phyloP scores from a whole-genome alignment of 2,329 filamentous ascomycete genomes.

The Bipolaris zeicola region DNA sequence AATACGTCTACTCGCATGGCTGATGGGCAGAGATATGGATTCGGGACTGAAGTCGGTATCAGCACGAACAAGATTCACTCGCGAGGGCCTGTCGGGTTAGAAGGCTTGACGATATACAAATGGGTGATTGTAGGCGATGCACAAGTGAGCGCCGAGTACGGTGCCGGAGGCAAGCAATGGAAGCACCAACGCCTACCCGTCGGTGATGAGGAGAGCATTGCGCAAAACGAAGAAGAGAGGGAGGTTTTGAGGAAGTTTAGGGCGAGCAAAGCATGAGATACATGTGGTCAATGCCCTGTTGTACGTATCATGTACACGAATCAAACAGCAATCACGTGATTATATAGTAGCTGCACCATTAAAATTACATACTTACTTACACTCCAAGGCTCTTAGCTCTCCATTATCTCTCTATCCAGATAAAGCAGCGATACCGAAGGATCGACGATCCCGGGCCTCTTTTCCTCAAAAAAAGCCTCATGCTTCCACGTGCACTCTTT shows the following conservation, averaged over 20 bases:
- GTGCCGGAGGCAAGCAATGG: slow-evolving; percentile 59
- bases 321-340: too few species aligned
- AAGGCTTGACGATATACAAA: slow-evolving; percentile 96
- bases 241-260: slow-evolving; percentile 43
- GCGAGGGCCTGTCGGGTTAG: slow-evolving; percentile 88
- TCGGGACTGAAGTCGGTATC: slow-evolving; percentile 97
- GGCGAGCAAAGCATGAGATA: slow-evolving; percentile 18
- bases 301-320: too few species aligned
- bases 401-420: too few species aligned
- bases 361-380: too few species aligned
- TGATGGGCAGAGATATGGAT: slow-evolving; percentile 96
- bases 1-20: slow-evolving; percentile 94
- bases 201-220: slow-evolving; percentile 36
- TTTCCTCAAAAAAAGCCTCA: too few species aligned
- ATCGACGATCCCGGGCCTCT: too few species aligned
- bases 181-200: slow-evolving; percentile 60
- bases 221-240: slow-evolving; percentile 40
- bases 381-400: too few species aligned
- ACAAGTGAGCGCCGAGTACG: slow-evolving; percentile 80
- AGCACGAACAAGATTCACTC: slow-evolving; percentile 99
- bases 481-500: too few species aligned
- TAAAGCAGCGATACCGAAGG: too few species aligned
- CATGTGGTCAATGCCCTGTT: neutral
- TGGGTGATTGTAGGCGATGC: slow-evolving; percentile 86
- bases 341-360: too few species aligned